Evolutionary conservation across 2,329 filamentous ascomycete genomes (phyloP).

Genomic region (Phaeosphaeriaceae sp.): DNA sequence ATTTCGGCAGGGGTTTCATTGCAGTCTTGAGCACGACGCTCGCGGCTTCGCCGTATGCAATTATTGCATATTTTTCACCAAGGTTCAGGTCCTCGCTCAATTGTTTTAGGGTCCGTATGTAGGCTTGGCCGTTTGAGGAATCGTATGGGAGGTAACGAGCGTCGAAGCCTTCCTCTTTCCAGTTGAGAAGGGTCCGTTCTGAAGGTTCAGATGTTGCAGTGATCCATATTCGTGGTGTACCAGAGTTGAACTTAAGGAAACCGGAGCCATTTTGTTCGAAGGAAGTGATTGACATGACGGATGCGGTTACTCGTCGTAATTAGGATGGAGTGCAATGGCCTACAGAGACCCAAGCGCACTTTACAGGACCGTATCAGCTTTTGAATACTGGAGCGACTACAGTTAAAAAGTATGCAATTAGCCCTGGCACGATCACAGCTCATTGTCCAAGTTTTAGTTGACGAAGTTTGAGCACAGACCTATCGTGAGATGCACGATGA

Average conservation of each 20-base stretch:
- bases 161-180: constrained; percentile 53
- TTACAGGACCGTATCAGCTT: not conserved
- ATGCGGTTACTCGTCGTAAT: not conserved
- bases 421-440: constrained; percentile 22
- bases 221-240: constrained; percentile 48
- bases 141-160: constrained; percentile 47
- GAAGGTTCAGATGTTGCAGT: constrained; percentile 49
- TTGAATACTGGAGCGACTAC: constrained; percentile 1
- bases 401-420: not conserved
- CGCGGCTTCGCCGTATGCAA: constrained; percentile 52
- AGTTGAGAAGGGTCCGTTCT: constrained; percentile 45
- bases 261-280: constrained; percentile 34
- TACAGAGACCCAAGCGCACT: not conserved
- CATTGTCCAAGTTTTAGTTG: constrained; percentile 14
- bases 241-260: constrained; percentile 48
- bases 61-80: constrained; percentile 44
- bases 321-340: not conserved
- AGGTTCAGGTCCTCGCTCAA: constrained; percentile 50
- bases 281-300: constrained; percentile 36
- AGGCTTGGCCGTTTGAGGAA: constrained; percentile 33
- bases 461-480: constrained; percentile 11
- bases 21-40: constrained; percentile 48
- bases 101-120: constrained; percentile 40
- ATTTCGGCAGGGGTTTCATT: constrained; percentile 50
- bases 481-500: constrained; percentile 2